Evolutionary conservation across 2,329 filamentous ascomycete species (phyloP).

Genomic region (Graphiopsis chlorocephala): DNA sequence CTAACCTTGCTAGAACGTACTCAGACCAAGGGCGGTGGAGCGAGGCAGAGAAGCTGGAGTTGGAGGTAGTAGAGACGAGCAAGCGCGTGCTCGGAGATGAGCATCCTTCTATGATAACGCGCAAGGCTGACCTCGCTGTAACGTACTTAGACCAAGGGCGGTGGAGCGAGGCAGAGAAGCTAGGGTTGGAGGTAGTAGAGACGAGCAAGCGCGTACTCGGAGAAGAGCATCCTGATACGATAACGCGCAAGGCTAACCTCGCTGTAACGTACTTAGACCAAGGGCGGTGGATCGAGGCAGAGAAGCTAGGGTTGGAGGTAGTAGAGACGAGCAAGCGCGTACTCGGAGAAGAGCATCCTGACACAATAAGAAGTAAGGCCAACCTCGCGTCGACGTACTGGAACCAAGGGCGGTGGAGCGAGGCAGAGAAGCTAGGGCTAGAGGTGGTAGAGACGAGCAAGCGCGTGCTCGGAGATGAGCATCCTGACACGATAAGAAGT

Average conservation of each 20-base stretch:
- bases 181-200: constrained; percentile 16
- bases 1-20: constrained; percentile 9
- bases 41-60: constrained; percentile 14
- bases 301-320: constrained; percentile 9
- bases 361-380: constrained; percentile 11
- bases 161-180: constrained; percentile 16
- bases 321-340: constrained; percentile 13
- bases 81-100: constrained; percentile 14
- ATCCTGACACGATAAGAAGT: constrained; percentile 15
- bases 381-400: constrained; percentile 12
- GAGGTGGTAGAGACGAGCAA: constrained; percentile 17
- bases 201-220: constrained; percentile 15
- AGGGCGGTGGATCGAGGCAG: constrained; percentile 16
- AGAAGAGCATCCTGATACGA: constrained; percentile 14
- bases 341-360: constrained; percentile 16
- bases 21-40: constrained; percentile 9
- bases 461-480: constrained; percentile 14
- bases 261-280: constrained; percentile 5
- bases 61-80: constrained; percentile 14
- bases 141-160: neutral
- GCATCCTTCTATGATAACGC: constrained; percentile 16
- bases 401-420: neutral
- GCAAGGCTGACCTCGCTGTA: constrained; percentile 12
- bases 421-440: constrained; percentile 17
- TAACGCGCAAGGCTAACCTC: constrained; percentile 15